Base-by-base conservation (phyloP, 1,139 yeast genomes). In the Saccharomycopsis hybrid region DNA sequence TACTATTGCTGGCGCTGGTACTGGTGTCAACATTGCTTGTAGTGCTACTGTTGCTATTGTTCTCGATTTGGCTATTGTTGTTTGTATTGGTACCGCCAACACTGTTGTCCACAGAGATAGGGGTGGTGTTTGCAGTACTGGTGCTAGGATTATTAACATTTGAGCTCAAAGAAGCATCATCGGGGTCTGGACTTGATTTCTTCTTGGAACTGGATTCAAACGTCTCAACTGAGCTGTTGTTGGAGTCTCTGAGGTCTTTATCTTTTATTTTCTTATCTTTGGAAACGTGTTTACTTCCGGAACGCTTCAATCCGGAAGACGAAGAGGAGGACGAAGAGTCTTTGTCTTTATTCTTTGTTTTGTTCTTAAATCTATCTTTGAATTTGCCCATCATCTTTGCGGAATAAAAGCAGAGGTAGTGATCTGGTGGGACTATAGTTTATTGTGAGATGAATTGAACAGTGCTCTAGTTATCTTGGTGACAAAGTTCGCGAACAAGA, bases 351-450 rank as follows among this genome's bases (percentile, higher is more conserved):
- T 43, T 44, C 38, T 47, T 52, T 25, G 28, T 46, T 40, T 52
- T 52, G 24, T 45, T 52, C 29, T 52, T 52, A 29, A 52, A 52
- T 41, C 55, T 43, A 45, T 52, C 55, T 46, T 52, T 52, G 27
- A 52, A 52, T 37, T 52, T 52, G 11, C 55, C 55, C 55, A 52
- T 52, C 55, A 52, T 52, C 27, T 52, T 52, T n/a, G n/a, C n/a
- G n/a, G n/a, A n/a, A n/a, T n/a, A n/a, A n/a, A n/a, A n/a, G n/a
- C n/a, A n/a, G n/a, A n/a, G n/a, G n/a, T n/a, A n/a, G n/a, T n/a
- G n/a, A n/a, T n/a, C n/a, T n/a, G n/a, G n/a, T n/a, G n/a, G n/a
- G n/a, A n/a, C n/a, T n/a, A n/a, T n/a, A n/a, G n/a, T n/a, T n/a
- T n/a, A n/a, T n/a, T n/a, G n/a, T n/a, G n/a, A n/a, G n/a, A n/a